Evolutionary conservation across 2,329 filamentous ascomycete species (phyloP), one percentile per base, ranked within the genome.

Genomic region (Penicillium oxalicum): DNA sequence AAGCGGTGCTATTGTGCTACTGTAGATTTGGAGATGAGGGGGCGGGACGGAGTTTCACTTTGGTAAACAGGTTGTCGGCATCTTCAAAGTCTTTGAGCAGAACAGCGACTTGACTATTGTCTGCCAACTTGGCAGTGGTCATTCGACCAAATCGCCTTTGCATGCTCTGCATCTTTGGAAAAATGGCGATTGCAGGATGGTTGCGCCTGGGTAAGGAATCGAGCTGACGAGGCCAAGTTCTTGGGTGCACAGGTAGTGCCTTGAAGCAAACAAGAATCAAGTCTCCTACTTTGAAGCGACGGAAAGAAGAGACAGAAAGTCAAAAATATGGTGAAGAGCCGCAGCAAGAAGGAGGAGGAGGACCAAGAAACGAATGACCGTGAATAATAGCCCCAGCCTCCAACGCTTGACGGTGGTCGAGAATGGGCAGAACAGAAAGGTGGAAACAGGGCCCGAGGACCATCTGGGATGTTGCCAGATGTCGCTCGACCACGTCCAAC

Each of bases 71-170:
- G 57, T 80, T 80, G 66, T 93, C 86, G 26, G 84, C 86, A 67
- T 91, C 84, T 58, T 89, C 85, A 64, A 90, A 93, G 62, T 93
- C 88, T 59, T 81, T 84, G 48, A 94, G 73, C 46, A 93, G 75
- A 39, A 84, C 78, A 9, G 84, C 83, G 40, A 91, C 83, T 63
- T 88, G 85, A 56, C 84, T 84, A 64, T 88, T 85, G 68, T 93
- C 86, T 48, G 84, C 86, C 25, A 83, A 82, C 53, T 83, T 79
- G 62, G 80, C 82, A 70, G 82, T 77, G 63, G 91, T 80, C 68
- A 80, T 84, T 52, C 58, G 58, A 48, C 86, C 87, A 58, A 91
- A 84, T 62, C 84, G 82, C 55, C 87, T 77, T 64, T 90, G 83
- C 70, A 93, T 79, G 49, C 60, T 59, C 58, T 69, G 62, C 70